phyloP scores from a whole-genome alignment of 1,284 basidiomycete genomes.

The Trametes pubescens region DNA sequence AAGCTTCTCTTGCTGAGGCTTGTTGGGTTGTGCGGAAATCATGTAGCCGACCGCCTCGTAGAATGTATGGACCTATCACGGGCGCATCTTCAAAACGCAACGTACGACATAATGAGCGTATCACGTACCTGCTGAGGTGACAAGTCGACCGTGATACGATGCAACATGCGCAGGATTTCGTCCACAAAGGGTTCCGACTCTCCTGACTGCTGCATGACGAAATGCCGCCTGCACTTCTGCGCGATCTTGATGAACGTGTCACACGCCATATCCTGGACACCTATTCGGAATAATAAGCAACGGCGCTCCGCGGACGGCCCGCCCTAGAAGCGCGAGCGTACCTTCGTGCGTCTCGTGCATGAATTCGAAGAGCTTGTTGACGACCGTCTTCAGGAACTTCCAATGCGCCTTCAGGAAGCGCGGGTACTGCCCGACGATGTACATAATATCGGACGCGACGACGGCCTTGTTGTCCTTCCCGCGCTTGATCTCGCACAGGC shows the following conservation, averaged over 20 bases:
- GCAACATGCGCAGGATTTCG: conserved; percentile 92
- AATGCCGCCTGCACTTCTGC: conserved; percentile 97
- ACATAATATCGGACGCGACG: conserved; percentile 99
- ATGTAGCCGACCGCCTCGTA: conserved; percentile 99
- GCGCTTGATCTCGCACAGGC: conserved; percentile 97
- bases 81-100: background rate
- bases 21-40: conserved; percentile 99
- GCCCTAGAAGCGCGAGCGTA: conserved; percentile 40
- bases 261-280: conserved; percentile 99
- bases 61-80: conserved; percentile 86
- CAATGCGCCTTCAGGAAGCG: conserved; percentile 99
- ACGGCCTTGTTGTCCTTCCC: conserved; percentile 99
- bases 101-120: conserved; percentile 16
- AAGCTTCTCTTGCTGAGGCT: conserved; percentile 94
- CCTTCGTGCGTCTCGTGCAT: conserved; percentile 99
- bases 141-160: conserved; percentile 95
- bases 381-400: conserved; percentile 99
- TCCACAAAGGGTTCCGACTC: conserved; percentile 99
- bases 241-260: conserved; percentile 99
- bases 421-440: conserved; percentile 99
- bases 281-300: conserved; percentile 46
- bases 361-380: conserved; percentile 99
- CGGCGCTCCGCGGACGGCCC: background rate
- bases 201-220: conserved; percentile 98
- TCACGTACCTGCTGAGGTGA: conserved; percentile 86